These are phyloP conservation scores for Knufia petricola DNA, from an alignment of 2,329 filamentous ascomycete species.

Conservation along the genomic window DNA sequence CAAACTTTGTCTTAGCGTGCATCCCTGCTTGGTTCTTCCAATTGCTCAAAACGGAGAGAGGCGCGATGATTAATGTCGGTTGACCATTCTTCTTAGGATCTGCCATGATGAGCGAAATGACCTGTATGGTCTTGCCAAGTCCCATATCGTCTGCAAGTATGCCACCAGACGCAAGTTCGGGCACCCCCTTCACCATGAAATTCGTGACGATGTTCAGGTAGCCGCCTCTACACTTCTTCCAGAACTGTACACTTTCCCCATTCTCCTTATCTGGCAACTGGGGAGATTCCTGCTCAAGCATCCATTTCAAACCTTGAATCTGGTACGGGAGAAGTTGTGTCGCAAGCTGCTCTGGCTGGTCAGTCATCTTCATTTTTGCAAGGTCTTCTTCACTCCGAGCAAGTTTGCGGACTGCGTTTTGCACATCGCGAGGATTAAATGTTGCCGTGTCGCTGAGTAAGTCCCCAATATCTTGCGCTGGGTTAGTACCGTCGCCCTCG, in stretches of 20 bases:
- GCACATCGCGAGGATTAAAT: conserved; percentile 57
- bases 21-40: conserved; percentile 71
- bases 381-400: conserved; percentile 62
- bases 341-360: conserved; percentile 55
- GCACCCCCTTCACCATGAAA: conserved; percentile 49
- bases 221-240: conserved; percentile 48
- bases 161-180: conserved; percentile 64
- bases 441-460: conserved; percentile 45
- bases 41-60: conserved; percentile 80
- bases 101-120: conserved; percentile 67
- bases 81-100: conserved; percentile 30
- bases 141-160: conserved; percentile 92
- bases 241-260: conserved; percentile 62
- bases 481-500: conserved; percentile 14
- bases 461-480: conserved; percentile 42
- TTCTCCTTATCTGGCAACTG: conserved; percentile 50
- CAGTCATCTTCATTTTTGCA: conserved; percentile 60
- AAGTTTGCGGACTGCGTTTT: conserved; percentile 58
- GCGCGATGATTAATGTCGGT: conserved; percentile 67
- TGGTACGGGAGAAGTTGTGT: conserved; percentile 72
- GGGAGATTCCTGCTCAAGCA: conserved; percentile 66
- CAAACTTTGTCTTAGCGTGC: conserved; percentile 57
- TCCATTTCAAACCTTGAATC: conserved; percentile 68
- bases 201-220: conserved; percentile 64
- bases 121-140: conserved; percentile 66